Evolutionary conservation across 352 stramenopile species (phyloP).

Genomic region (Globisporangium apiculatum): DNA sequence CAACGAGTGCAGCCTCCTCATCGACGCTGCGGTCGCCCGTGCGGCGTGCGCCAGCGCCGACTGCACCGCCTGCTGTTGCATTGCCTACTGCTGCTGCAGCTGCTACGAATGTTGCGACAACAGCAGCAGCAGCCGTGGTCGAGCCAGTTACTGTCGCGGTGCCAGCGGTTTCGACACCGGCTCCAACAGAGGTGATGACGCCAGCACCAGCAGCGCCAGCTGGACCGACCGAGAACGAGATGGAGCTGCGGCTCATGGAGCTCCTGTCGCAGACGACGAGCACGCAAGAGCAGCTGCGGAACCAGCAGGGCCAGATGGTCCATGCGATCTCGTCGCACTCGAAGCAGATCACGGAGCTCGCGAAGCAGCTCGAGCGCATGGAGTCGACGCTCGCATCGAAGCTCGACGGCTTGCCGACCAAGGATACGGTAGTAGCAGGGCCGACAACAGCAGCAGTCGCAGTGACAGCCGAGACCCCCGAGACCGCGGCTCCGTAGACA

Average conservation of each 20-base stretch:
- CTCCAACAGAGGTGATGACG: not conserved
- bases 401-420: constrained; percentile 17
- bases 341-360: constrained; percentile 72
- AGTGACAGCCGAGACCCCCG: not conserved
- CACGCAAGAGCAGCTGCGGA: constrained; percentile 73
- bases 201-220: not conserved
- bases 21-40: constrained; percentile 5
- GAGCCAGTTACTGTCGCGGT: too few relatives aligned
- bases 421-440: not conserved
- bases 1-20: not conserved
- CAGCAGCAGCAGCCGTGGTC: too few relatives aligned
- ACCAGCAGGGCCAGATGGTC: constrained; percentile 79
- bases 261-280: constrained; percentile 73
- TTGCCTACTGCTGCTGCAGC: too few relatives aligned
- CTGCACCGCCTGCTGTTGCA: constrained; percentile 4
- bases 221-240: constrained; percentile 38
- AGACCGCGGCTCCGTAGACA: not conserved
- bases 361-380: constrained; percentile 78
- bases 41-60: constrained; percentile 11
- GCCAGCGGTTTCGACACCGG: not conserved
- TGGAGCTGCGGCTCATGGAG: constrained; percentile 70
- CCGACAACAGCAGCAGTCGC: not conserved
- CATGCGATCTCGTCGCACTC: constrained; percentile 66
- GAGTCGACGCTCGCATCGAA: constrained; percentile 60
- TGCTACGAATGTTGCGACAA: too few relatives aligned